These are phyloP conservation scores for Primulina huaijiensis DNA, from an alignment of 257 asterid species.

Conservation along the genomic window DNA sequence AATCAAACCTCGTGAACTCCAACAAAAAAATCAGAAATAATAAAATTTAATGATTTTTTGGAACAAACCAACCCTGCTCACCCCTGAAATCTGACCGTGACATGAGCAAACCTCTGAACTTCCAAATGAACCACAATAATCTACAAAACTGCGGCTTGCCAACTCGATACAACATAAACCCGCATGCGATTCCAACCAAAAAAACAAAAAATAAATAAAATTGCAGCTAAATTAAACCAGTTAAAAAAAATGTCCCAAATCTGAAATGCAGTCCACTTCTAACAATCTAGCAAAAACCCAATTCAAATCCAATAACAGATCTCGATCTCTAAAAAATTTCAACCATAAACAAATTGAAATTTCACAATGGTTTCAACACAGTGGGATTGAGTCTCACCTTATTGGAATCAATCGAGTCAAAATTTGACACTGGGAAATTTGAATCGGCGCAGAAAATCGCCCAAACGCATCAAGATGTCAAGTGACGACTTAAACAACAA, in stretches of 20 bases:
- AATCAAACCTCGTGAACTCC: neutral
- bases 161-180: neutral
- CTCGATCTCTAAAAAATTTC: neutral
- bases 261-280: neutral
- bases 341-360: neutral
- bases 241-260: neutral
- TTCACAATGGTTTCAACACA: no score
- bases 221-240: neutral
- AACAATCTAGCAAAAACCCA: slow-evolving; percentile 21
- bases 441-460: no score
- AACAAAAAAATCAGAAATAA: neutral
- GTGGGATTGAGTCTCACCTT: neutral
- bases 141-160: neutral
- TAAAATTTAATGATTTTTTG: neutral
- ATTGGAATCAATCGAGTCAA: neutral
- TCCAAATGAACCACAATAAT: neutral
- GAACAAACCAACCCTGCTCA: no score
- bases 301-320: slow-evolving; percentile 17
- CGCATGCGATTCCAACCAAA: slow-evolving; percentile 4
- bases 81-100: neutral
- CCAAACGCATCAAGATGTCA: no score
- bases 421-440: neutral
- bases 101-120: neutral
- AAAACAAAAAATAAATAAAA: neutral
- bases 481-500: no score